Percentiles rank a stretch among this genome's conserved stretches.
phyloP scores from a whole-genome alignment of 164 flowering plant species.

The Stephania japonica region DNA sequence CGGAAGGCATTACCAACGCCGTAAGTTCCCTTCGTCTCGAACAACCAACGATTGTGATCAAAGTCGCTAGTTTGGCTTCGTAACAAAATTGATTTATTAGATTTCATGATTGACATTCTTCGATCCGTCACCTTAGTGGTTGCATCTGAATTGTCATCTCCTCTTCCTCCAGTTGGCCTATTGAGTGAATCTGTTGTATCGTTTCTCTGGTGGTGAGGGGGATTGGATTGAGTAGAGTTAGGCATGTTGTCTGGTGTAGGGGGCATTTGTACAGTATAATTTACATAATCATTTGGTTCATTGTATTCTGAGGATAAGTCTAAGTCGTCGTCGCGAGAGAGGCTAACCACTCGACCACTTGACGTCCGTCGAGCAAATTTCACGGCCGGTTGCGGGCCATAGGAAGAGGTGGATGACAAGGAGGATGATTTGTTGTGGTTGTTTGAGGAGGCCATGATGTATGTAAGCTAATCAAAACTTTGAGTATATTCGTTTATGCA shows the following conservation, averaged over 20 bases:
- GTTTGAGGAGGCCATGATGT: no score
- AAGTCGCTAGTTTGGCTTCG: conserved; percentile 65
- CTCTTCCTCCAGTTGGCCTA: no score
- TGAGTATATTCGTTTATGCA: no score
- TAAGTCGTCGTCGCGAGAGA: conserved; percentile 43
- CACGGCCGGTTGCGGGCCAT: conserved; percentile 8
- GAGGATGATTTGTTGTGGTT: no score
- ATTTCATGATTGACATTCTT: conserved; percentile 33
- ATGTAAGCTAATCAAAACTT: no score
- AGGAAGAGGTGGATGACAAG: no score
- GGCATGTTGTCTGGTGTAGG: conserved; percentile 49
- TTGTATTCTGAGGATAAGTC: conserved; percentile 30
- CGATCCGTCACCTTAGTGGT: conserved; percentile 53
- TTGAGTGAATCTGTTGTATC: conserved; percentile 28
- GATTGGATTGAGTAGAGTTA: no score
- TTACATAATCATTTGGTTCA: conserved; percentile 26
- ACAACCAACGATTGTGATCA: conserved; percentile 68
- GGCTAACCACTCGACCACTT: conserved; percentile 45
- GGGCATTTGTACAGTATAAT: conserved; percentile 59
- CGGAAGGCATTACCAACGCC: conserved; percentile 83
- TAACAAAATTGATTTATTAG: conserved; percentile 34
- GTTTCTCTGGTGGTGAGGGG: no score
- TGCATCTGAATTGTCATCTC: conserved; percentile 33
- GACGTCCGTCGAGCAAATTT: conserved; percentile 48
- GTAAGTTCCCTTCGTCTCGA: conserved; percentile 64